A percentile compares a stretch with the other conserved stretches of the same genome.
phyloP scores from a whole-genome alignment of 2,329 filamentous ascomycete genomes.

The Orbilia blumenaviensis region DNA sequence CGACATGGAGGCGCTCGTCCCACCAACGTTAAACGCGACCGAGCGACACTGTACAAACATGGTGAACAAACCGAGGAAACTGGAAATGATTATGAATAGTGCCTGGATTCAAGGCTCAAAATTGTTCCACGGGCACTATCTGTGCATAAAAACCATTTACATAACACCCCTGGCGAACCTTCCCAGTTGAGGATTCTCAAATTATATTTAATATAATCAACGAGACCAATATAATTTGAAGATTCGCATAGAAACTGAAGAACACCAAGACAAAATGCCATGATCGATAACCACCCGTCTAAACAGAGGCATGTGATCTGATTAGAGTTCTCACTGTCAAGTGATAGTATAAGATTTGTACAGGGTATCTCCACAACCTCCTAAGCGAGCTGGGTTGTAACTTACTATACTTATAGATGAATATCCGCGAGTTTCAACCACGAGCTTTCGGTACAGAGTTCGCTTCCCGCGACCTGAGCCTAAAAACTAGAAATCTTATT shows the following conservation, averaged over 20 bases:
- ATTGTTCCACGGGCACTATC: too few relatives aligned
- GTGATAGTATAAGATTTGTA: constrained; percentile 10
- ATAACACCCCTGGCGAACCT: neutral
- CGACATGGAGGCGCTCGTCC: too few relatives aligned
- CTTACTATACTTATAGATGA: too few relatives aligned
- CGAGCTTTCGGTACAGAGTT: too few relatives aligned
- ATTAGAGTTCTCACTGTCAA: constrained; percentile 29
- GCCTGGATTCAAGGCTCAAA: too few relatives aligned
- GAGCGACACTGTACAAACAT: too few relatives aligned
- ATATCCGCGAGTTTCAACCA: neutral
- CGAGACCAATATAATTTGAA: too few relatives aligned
- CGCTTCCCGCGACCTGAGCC: constrained; percentile 27
- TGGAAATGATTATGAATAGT: too few relatives aligned
- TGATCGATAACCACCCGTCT: neutral
- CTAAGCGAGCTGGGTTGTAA: constrained; percentile 10
- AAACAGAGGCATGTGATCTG: neutral
- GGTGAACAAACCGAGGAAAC: too few relatives aligned
- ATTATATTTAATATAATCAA: neutral
- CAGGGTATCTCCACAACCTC: too few relatives aligned
- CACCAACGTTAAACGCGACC: too few relatives aligned
- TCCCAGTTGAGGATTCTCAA: neutral
- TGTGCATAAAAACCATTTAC: too few relatives aligned
- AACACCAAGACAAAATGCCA: constrained; percentile 37
- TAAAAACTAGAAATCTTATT: neutral
- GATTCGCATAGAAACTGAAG: constrained; percentile 24